Evolutionary conservation across 1,139 yeast species (phyloP).

Genomic region (Petasospora rhodanensis): DNA sequence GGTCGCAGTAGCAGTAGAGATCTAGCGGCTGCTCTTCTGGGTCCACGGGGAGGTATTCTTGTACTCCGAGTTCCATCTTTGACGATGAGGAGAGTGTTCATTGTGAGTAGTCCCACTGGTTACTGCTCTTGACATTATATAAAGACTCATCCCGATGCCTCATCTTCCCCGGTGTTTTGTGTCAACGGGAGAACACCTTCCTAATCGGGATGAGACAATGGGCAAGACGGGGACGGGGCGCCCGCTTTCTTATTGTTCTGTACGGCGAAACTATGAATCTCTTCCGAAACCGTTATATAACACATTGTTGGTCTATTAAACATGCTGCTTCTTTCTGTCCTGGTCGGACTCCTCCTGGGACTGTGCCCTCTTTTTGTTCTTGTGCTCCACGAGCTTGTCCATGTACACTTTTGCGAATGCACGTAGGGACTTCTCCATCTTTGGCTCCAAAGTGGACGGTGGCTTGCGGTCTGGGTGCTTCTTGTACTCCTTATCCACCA

Average conservation of each 20-base stretch:
- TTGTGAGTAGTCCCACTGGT: too few relatives aligned
- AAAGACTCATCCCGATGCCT: too few relatives aligned
- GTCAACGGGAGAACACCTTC: too few relatives aligned
- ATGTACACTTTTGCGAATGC: slow-evolving; percentile 61
- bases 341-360: slow-evolving; percentile 8
- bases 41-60: slow-evolving; percentile 1
- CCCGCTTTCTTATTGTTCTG: too few relatives aligned
- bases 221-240: too few relatives aligned
- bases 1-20: slow-evolving; percentile 18
- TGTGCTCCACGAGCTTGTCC: slow-evolving; percentile 64
- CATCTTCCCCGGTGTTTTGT: too few relatives aligned
- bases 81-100: neutral
- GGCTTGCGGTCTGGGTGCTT: slow-evolving; percentile 36
- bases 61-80: neutral
- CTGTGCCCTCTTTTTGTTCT: slow-evolving; percentile 32
- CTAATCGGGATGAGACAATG: slow-evolving; percentile 19
- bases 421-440: slow-evolving; percentile 65
- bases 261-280: neutral
- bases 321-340: slow-evolving; percentile 12
- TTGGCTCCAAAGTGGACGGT: slow-evolving; percentile 61
- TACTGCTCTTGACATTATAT: too few relatives aligned
- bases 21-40: slow-evolving; percentile 10
- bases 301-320: neutral
- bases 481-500: slow-evolving; percentile 62
- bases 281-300: neutral